Evolutionary conservation across 495 filamentous ascomycete species (phyloP), one percentile per base, ranked within the genome.

Genomic region (Aspergillus carlsbadensis): DNA sequence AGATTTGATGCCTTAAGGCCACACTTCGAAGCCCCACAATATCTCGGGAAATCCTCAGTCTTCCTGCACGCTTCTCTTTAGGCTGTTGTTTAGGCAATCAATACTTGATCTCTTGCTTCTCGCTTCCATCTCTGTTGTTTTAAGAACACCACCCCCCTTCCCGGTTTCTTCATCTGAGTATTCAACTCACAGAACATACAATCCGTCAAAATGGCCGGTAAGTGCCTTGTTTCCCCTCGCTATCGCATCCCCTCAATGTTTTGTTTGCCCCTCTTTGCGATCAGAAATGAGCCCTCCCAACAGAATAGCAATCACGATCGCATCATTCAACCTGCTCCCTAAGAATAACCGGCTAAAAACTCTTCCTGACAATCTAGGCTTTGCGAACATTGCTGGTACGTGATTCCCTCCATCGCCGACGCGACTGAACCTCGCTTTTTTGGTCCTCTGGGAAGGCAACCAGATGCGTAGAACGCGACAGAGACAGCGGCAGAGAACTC

Each of bases 301-400:
- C 36, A 24, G 22, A 18, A 31, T 18, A 52, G 17, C 5, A 48
- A 26, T 35, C 34, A 46, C 29, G 21, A 37, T 42, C 20, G 15
- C 14, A 50, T 34, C 24, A 24, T 33, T 10, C 31, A 33, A 48
- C 31, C 14, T 29, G 21, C 44, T 44, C 15, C 11, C 10, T 20
- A 26, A 17, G 10, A 37, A 22, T 21, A 29, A 41, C 7, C 43
- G 36, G 55, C 70, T 70, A 65, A 71, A 59, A 36, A 6, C 44
- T 46, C 41, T 24, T 7, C 36, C 1, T 52, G 24, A 24, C 5
- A 29, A 14, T 60, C 15, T 57, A 84, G 81, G 83, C 70, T 86
- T 82, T 70, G 54, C 52, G 35, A 56, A 33, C 33, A 73, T 87
- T 61, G 83, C 82, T 61, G 70, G 84, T 87, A 76, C 64, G 83